A percentile compares a stretch with the other conserved stretches of the same genome.
Conservation (phyloP, 805 yeast species). For the Metschnikowia anglica region DNA sequence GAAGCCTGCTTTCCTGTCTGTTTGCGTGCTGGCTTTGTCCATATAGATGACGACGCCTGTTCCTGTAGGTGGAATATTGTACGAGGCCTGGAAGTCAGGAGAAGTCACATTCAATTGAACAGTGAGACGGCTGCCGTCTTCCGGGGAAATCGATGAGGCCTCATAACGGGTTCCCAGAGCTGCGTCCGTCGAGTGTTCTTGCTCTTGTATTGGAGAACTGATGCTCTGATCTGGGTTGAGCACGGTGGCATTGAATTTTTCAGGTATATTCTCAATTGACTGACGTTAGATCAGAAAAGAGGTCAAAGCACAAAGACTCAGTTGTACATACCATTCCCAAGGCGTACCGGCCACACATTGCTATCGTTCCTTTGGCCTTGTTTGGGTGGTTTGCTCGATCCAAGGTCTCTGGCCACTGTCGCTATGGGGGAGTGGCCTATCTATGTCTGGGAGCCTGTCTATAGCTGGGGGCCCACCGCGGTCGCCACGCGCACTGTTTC, state of each 20-base stretch:
- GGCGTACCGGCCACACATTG: constrained; percentile 23
- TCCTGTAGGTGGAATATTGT: constrained; percentile 64
- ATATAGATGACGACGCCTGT: constrained; percentile 43
- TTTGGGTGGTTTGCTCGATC: neutral
- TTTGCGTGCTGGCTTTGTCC: constrained; percentile 7
- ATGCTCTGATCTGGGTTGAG: constrained; percentile 4
- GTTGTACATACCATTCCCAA: constrained; percentile 21
- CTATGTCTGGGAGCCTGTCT: too few species aligned
- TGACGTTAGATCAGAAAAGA: constrained; percentile 7
- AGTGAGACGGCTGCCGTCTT: constrained; percentile 6
- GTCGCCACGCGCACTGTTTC: too few species aligned
- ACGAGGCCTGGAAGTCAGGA: constrained; percentile 36
- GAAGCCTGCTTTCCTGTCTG: neutral
- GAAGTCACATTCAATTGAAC: constrained; percentile 10
- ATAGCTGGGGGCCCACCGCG: too few species aligned
- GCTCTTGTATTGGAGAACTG: neutral
- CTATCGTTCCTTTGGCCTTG: neutral
- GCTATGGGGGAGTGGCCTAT: too few species aligned
- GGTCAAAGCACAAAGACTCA: too few species aligned
- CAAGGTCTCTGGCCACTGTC: neutral
- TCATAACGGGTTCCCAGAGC: constrained; percentile 6
- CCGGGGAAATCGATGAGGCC: constrained; percentile 4
- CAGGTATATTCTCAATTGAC: constrained; percentile 17
- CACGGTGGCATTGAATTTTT: constrained; percentile 12
- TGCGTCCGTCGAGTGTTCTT: neutral